phyloP scores from a whole-genome alignment of 2,329 filamentous ascomycete species.

The Bipolaris bicolor region DNA sequence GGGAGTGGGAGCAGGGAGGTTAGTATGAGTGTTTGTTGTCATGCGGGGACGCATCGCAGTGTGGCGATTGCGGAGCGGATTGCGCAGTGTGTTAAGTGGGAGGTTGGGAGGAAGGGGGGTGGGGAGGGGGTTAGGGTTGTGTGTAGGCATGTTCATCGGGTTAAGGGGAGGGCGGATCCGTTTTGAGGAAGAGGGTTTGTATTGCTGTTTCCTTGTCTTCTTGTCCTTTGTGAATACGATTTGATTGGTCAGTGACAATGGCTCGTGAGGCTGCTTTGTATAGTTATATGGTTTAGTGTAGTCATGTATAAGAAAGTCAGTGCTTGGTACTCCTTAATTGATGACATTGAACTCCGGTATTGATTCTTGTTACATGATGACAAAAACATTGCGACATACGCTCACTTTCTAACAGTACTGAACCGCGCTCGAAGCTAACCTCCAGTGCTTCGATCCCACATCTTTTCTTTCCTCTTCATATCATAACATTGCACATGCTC shows the following conservation, averaged over 20 bases:
- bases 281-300: background rate
- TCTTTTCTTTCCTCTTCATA: background rate
- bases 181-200: constrained; percentile 16
- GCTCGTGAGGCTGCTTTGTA: background rate
- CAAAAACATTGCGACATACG: constrained; percentile 3
- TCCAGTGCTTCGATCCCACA: background rate
- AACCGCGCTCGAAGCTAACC: constrained; percentile 8
- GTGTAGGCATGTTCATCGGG: constrained; percentile 38
- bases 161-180: constrained; percentile 27
- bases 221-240: background rate
- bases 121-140: constrained; percentile 29
- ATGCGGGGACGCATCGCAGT: constrained; percentile 41
- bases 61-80: constrained; percentile 40
- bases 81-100: constrained; percentile 25
- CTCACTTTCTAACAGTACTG: constrained; percentile 5
- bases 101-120: constrained; percentile 18
- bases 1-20: constrained; percentile 12
- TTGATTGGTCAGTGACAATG: background rate
- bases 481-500: background rate
- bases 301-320: background rate
- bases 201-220: background rate
- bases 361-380: constrained; percentile 31
- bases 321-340: constrained; percentile 9
- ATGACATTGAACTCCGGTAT: constrained; percentile 16
- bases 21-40: constrained; percentile 33